Evolutionary conservation across 2,329 filamentous ascomycete species (phyloP).

Genomic region (Arthrobotrys sinensis): DNA sequence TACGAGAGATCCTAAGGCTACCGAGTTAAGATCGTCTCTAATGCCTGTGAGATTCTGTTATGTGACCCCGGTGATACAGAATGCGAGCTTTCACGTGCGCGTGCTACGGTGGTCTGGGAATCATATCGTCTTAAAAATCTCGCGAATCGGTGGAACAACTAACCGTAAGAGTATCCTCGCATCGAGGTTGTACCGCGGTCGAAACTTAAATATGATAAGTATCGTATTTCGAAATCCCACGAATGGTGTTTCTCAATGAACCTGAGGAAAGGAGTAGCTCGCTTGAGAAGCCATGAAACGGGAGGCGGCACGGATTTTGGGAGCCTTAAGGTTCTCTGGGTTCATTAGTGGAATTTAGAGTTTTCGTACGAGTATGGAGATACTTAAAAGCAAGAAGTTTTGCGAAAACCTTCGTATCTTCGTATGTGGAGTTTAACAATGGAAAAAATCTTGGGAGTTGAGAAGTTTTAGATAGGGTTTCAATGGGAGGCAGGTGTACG

Average conservation of each 20-base stretch:
- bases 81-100: slow-evolving; percentile 32
- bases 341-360: neutral
- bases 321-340: slow-evolving; percentile 11
- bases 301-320: neutral
- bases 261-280: slow-evolving; percentile 33
- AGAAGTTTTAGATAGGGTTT: slow-evolving; percentile 1
- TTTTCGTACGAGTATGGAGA: slow-evolving; percentile 27
- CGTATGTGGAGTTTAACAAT: neutral
- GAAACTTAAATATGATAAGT: slow-evolving; percentile 11
- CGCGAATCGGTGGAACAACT: slow-evolving; percentile 47
- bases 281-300: slow-evolving; percentile 38
- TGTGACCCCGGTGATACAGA: neutral
- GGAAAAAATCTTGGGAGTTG: neutral
- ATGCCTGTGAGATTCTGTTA: neutral
- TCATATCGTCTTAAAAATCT: slow-evolving; percentile 12
- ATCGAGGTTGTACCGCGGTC: slow-evolving; percentile 7
- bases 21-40: neutral
- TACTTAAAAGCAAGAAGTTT: neutral
- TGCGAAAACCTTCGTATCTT: slow-evolving; percentile 6
- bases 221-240: neutral
- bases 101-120: slow-evolving; percentile 11
- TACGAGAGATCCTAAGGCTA: neutral
- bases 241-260: slow-evolving; percentile 34
- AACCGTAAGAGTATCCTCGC: neutral
- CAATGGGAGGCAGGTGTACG: neutral